Evolutionary conservation across 2,329 filamentous ascomycete genomes (phyloP).

Genomic region (Pleurostoma richardsiae): DNA sequence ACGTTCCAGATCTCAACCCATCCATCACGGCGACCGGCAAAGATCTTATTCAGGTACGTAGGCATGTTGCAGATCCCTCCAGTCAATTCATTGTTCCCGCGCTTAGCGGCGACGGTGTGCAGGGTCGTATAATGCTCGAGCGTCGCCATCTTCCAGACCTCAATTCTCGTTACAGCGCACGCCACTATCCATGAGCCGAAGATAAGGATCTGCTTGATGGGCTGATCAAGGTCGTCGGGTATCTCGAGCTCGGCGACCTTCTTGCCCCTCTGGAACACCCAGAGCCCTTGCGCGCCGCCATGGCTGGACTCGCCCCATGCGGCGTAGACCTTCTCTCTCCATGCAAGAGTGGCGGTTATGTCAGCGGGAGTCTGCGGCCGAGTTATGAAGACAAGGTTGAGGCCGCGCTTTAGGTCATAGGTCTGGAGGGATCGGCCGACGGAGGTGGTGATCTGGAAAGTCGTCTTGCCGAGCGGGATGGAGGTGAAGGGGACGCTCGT

Average conservation of each 20-base stretch:
- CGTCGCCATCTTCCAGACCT: conserved; percentile 82
- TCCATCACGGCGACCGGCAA: conserved; percentile 82
- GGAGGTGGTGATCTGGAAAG: conserved; percentile 95
- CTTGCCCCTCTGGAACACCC: conserved; percentile 89
- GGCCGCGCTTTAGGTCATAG: conserved; percentile 84
- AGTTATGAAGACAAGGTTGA: conserved; percentile 91
- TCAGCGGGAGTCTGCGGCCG: conserved; percentile 79
- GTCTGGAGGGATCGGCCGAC: conserved; percentile 88
- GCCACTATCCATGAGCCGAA: conserved; percentile 92
- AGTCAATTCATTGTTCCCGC: conserved; percentile 64
- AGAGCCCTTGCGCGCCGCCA: conserved; percentile 62
- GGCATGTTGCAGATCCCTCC: conserved; percentile 83
- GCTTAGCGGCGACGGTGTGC: conserved; percentile 48
- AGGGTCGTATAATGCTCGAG: conserved; percentile 90
- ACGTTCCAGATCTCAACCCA: conserved; percentile 97
- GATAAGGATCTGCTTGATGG: conserved; percentile 71
- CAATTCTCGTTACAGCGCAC: conserved; percentile 68
- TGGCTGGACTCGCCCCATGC: conserved; percentile 69
- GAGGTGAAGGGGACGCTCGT: conserved; percentile 87
- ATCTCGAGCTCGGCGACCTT: conserved; percentile 71
- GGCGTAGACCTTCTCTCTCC: conserved; percentile 83
- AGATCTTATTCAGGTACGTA: conserved; percentile 93
- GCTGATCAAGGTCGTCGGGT: conserved; percentile 60
- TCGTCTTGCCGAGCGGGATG: conserved; percentile 84
- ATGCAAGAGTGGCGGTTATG: conserved; percentile 83